Conservation (phyloP, 2,329 filamentous ascomycete species). For the Penicillium corylophilum region DNA sequence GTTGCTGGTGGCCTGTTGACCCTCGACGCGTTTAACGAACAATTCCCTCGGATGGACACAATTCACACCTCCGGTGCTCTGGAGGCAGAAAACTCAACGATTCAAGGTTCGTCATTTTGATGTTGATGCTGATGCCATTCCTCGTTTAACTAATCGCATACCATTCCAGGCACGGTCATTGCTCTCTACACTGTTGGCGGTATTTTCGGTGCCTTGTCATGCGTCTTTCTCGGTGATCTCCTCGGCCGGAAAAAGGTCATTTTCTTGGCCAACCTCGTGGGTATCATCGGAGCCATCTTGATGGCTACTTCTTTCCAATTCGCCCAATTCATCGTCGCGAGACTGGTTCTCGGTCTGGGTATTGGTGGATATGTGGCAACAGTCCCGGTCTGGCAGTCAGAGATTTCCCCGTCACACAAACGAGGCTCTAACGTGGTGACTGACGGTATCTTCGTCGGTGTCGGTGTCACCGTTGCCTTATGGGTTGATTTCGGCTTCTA, state of each 20-base stretch:
- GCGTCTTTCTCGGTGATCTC: constrained; percentile 46
- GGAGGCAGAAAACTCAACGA: constrained; percentile 46
- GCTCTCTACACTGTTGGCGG: constrained; percentile 49
- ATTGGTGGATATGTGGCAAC: constrained; percentile 46
- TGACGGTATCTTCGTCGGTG: constrained; percentile 49
- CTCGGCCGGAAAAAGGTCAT: constrained; percentile 49
- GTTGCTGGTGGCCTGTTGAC: constrained; percentile 51
- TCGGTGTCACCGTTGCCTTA: constrained; percentile 47
- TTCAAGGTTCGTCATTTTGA: constrained; percentile 31
- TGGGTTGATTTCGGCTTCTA: constrained; percentile 52
- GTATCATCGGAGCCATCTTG: constrained; percentile 46
- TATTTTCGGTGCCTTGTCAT: constrained; percentile 48
- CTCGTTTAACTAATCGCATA: background rate
- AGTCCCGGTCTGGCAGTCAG: constrained; percentile 49
- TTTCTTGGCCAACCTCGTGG: constrained; percentile 41
- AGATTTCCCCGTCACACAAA: constrained; percentile 39
- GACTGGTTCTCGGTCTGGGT: constrained; percentile 47
- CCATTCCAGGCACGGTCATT: constrained; percentile 41
- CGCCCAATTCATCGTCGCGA: constrained; percentile 48
- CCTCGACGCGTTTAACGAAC: constrained; percentile 23
- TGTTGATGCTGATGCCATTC: background rate
- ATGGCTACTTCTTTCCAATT: constrained; percentile 48
- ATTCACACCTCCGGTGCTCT: constrained; percentile 42
- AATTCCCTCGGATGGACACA: constrained; percentile 53
- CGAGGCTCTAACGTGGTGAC: constrained; percentile 53